These are phyloP conservation scores for Lactifluus piperatus DNA, from an alignment of 768 basidiomycete species.

Conservation along the genomic window DNA sequence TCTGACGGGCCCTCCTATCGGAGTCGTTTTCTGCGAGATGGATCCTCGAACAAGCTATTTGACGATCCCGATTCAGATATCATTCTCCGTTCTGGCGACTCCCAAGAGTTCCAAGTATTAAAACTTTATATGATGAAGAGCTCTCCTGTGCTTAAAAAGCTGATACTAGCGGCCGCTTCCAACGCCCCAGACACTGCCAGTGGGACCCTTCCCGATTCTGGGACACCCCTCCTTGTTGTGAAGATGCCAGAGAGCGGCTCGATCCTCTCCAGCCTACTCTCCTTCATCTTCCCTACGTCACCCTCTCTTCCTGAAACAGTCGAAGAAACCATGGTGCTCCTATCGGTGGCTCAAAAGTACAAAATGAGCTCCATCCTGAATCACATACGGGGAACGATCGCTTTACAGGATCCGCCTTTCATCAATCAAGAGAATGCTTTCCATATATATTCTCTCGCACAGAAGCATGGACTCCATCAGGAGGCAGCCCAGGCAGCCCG, in stretches of 20 bases:
- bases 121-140: constrained; percentile 34
- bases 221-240: neutral
- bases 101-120: constrained; percentile 36
- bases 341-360: constrained; percentile 2
- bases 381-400: neutral
- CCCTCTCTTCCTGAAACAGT: neutral
- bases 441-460: neutral
- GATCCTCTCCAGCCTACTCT: neutral
- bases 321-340: neutral
- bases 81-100: constrained; percentile 33
- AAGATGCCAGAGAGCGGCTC: neutral
- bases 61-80: neutral
- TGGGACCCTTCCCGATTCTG: neutral
- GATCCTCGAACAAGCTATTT: neutral
- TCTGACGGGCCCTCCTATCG: neutral
- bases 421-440: neutral
- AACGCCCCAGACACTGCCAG: neutral
- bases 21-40: neutral
- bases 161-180: neutral
- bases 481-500: neutral
- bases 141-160: constrained; percentile 32
- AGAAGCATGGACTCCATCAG: neutral
- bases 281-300: neutral
- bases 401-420: neutral
- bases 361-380: neutral